phyloP scores from a whole-genome alignment of 192 early-diverging fungal genomes.

The Oehlia diaphana region DNA sequence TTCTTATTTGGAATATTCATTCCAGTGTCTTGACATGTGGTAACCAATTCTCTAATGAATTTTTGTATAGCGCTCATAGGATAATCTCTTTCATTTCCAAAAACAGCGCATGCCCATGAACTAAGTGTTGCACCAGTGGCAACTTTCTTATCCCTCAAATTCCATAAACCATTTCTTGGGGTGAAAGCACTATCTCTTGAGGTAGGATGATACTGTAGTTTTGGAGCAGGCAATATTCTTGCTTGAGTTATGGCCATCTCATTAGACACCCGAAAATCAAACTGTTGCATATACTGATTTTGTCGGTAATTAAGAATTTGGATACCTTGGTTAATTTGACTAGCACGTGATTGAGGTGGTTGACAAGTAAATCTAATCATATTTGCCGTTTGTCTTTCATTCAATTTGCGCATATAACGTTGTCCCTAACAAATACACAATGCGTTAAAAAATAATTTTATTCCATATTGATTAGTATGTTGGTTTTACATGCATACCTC shows the following conservation, averaged over 20 bases:
- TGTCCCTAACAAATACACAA: neutral
- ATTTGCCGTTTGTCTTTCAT: neutral
- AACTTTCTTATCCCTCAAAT: neutral
- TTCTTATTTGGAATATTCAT: constrained; percentile 54
- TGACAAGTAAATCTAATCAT: neutral
- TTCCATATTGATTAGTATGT: neutral
- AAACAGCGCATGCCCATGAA: neutral
- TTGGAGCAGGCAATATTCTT: neutral
- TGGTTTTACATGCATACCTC: constrained; percentile 12
- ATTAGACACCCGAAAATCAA: neutral
- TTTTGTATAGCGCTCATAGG: neutral
- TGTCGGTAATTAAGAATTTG: neutral
- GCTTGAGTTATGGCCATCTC: neutral
- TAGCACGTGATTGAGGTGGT: neutral
- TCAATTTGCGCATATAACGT: neutral
- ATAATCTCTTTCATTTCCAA: neutral
- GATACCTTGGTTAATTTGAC: neutral
- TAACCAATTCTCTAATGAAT: constrained; percentile 73
- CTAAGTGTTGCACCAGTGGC: neutral
- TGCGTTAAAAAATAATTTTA: no score
- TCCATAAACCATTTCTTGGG: neutral
- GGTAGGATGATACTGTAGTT: neutral
- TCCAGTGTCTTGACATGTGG: constrained; percentile 70
- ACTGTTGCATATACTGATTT: neutral
- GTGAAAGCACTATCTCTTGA: neutral